These are phyloP conservation scores for Liquidambar formosana DNA, from an alignment of 164 flowering plant species.

Conservation along the genomic window DNA sequence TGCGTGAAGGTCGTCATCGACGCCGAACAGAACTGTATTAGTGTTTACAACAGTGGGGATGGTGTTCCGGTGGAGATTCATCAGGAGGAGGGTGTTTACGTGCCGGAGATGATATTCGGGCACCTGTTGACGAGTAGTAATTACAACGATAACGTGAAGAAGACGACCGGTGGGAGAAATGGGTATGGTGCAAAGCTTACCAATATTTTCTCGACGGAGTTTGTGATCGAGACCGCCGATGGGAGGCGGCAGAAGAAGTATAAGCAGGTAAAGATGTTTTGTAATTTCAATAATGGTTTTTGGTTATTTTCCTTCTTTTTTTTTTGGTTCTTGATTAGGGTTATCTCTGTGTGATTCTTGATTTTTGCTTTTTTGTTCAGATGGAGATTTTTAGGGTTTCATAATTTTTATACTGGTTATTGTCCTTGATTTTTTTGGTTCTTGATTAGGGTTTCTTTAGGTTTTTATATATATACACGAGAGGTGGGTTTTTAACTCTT, in stretches of 20 bases:
- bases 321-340: neutral
- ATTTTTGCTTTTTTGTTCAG: neutral
- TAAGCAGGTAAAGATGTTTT: slow-evolving; percentile 62
- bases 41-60: slow-evolving; percentile 82
- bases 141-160: slow-evolving; percentile 75
- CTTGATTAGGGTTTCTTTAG: too few relatives aligned
- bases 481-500: too few relatives aligned
- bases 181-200: slow-evolving; percentile 98
- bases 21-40: slow-evolving; percentile 60
- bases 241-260: slow-evolving; percentile 84
- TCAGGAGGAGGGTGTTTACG: slow-evolving; percentile 89
- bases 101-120: slow-evolving; percentile 97
- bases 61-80: slow-evolving; percentile 97
- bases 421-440: too few relatives aligned
- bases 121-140: slow-evolving; percentile 94
- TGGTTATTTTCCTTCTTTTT: neutral
- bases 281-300: too few relatives aligned
- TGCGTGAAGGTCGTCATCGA: slow-evolving; percentile 71
- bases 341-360: neutral
- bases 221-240: slow-evolving; percentile 87
- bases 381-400: too few relatives aligned
- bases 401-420: too few relatives aligned
- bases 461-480: too few relatives aligned
- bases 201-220: slow-evolving; percentile 90
- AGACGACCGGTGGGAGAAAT: slow-evolving; percentile 96